Conservation (phyloP, 805 yeast species). For the Candida dajiaensis region DNA sequence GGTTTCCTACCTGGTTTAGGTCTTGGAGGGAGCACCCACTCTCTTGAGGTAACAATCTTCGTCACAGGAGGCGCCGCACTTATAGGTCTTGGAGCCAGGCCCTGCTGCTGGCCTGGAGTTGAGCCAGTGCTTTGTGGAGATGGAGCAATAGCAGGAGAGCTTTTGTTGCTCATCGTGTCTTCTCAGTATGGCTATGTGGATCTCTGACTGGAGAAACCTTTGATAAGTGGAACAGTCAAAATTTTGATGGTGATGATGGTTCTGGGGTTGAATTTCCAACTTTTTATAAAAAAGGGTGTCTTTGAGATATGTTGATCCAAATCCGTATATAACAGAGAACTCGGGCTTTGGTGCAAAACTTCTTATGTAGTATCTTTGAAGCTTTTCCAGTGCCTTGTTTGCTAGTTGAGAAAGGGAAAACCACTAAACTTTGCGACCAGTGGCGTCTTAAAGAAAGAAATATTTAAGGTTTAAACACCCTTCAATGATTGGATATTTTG, state of each 20-base stretch:
- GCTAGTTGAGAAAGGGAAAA: neutral
- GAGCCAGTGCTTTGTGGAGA: slow-evolving; percentile 10
- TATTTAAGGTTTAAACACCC: neutral
- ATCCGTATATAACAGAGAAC: neutral
- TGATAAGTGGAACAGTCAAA: neutral
- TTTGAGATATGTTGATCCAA: neutral
- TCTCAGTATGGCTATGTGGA: slow-evolving; percentile 22
- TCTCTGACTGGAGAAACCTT: neutral
- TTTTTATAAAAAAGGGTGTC: neutral
- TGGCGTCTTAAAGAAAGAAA: neutral
- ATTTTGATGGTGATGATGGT: neutral
- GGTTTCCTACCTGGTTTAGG: slow-evolving; percentile 70
- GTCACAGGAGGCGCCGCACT: slow-evolving; percentile 20
- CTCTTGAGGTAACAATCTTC: slow-evolving; percentile 56
- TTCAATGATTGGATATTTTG: neutral
- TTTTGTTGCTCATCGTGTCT: slow-evolving; percentile 6
- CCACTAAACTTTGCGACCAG: neutral
- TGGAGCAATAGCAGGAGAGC: slow-evolving; percentile 19
- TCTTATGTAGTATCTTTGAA: neutral
- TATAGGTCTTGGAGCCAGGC: slow-evolving; percentile 16
- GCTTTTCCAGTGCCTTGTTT: neutral
- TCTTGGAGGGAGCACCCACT: slow-evolving; percentile 77
- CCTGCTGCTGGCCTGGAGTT: slow-evolving; percentile 1
- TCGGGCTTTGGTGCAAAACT: neutral
- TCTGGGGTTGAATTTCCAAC: neutral